phyloP scores from a whole-genome alignment of 441 rosid species.

The Arabidopsis hybrid region DNA sequence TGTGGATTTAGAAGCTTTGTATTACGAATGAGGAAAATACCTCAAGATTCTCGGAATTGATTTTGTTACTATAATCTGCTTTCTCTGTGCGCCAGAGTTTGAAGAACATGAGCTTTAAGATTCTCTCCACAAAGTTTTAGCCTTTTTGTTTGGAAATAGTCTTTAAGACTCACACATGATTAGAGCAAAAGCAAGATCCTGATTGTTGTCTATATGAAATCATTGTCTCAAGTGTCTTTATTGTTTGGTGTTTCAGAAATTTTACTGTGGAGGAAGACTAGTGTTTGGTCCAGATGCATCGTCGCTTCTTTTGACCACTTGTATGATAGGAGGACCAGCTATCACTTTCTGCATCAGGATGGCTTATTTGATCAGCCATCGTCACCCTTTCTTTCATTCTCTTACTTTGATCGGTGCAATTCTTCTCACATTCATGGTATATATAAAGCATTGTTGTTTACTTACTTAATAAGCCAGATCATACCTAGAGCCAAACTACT shows the following conservation, averaged over 20 bases:
- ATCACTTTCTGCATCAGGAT: slow-evolving; percentile 63
- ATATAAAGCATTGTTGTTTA: slow-evolving; percentile 46
- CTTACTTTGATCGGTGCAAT: slow-evolving; percentile 47
- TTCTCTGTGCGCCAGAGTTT: neutral
- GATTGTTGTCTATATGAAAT: neutral
- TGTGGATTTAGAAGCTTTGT: too few species aligned
- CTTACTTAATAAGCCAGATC: neutral
- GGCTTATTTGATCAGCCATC: slow-evolving; percentile 49
- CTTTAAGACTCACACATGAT: neutral
- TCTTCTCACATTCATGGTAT: slow-evolving; percentile 60
- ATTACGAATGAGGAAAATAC: neutral
- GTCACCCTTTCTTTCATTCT: slow-evolving; percentile 49
- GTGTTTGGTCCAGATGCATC: slow-evolving; percentile 81
- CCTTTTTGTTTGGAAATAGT: neutral
- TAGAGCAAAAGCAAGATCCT: neutral
- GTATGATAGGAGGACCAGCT: slow-evolving; percentile 61
- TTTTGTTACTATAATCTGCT: too few species aligned
- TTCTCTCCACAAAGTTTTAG: slow-evolving; percentile 6
- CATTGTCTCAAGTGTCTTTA: neutral
- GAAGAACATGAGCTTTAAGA: neutral
- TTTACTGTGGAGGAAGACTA: slow-evolving; percentile 65
- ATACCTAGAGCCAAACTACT: neutral
- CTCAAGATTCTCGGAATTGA: neutral
- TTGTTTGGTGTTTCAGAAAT: slow-evolving; percentile 53
- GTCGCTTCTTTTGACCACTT: slow-evolving; percentile 62